A percentile compares a stretch with the other conserved stretches of the same genome.
Evolutionary conservation across 2,329 filamentous ascomycete species (phyloP).

Genomic region (Aspergillus nomiae): DNA sequence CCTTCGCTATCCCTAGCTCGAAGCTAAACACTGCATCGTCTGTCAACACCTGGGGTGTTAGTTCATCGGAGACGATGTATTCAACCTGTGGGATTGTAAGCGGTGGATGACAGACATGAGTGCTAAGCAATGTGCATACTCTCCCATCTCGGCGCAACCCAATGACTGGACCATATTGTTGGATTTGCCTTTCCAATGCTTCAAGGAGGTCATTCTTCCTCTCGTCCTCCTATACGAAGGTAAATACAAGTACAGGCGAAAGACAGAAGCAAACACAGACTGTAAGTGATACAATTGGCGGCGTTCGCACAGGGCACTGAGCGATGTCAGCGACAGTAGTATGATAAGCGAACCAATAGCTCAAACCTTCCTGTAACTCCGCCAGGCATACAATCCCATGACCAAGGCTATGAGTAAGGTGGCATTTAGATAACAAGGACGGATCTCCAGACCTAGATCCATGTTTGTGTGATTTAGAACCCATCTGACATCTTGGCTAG

Average conservation of each 20-base stretch:
- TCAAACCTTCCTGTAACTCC: neutral
- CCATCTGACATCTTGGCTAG: neutral
- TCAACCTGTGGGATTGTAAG: neutral
- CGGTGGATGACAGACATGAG: neutral
- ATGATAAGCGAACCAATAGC: rapidly evolving
- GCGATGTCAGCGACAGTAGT: neutral
- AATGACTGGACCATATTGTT: neutral
- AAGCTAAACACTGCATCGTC: neutral
- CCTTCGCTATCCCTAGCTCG: neutral
- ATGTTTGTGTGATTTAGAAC: neutral
- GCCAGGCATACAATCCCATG: neutral
- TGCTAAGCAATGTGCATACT: neutral
- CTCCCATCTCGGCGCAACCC: neutral
- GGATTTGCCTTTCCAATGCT: neutral
- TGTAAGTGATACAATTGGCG: neutral
- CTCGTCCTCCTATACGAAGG: neutral
- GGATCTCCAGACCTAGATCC: neutral
- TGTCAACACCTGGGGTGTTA: neutral
- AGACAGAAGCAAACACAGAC: neutral
- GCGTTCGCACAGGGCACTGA: neutral
- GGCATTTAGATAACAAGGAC: too few relatives aligned
- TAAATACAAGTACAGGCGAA: neutral
- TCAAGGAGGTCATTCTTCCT: neutral
- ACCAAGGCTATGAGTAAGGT: neutral
- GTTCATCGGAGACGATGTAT: neutral